Evolutionary conservation across 2,329 filamentous ascomycete genomes (phyloP).

Genomic region (Cordyceps militaris): DNA sequence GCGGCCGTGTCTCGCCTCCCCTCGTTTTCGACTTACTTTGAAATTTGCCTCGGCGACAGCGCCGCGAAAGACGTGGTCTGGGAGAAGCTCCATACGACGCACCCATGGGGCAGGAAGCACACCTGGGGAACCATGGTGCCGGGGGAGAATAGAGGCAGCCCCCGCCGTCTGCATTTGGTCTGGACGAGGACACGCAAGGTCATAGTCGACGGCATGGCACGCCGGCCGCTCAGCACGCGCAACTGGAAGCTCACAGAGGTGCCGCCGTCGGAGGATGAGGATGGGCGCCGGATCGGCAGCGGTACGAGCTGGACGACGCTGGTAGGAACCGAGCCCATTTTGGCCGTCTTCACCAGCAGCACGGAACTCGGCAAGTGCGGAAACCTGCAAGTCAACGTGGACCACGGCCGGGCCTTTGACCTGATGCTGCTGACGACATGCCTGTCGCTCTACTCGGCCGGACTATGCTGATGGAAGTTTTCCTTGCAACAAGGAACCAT

Average conservation of each 20-base stretch:
- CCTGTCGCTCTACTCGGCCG: slow-evolving; percentile 9
- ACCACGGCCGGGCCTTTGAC: slow-evolving; percentile 13
- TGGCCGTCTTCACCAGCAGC: slow-evolving; percentile 14
- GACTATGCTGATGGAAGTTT: background rate
- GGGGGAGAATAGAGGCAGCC: background rate
- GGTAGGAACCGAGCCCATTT: background rate
- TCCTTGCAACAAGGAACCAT: background rate
- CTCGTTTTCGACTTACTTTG: slow-evolving; percentile 5
- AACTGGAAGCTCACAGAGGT: slow-evolving; percentile 14
- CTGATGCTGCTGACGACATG: slow-evolving; percentile 13
- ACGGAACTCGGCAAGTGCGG: slow-evolving; percentile 6
- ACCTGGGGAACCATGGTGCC: slow-evolving; percentile 9
- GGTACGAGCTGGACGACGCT: too few relatives aligned
- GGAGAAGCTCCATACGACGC: slow-evolving; percentile 8
- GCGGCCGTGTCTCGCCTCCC: slow-evolving; percentile 10
- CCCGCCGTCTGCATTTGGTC: background rate
- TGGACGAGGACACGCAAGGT: slow-evolving; percentile 15
- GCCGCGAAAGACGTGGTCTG: background rate
- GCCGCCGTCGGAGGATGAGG: background rate
- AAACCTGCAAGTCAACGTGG: slow-evolving; percentile 13
- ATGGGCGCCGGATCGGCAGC: background rate
- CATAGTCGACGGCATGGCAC: slow-evolving; percentile 14
- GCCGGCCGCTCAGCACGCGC: slow-evolving; percentile 8
- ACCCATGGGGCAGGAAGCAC: slow-evolving; percentile 9
- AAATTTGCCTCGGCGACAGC: background rate